Evolutionary conservation across 495 filamentous ascomycete genomes (phyloP), one percentile per base, ranked within the genome.

Genomic region (Penicillium flavigenum): DNA sequence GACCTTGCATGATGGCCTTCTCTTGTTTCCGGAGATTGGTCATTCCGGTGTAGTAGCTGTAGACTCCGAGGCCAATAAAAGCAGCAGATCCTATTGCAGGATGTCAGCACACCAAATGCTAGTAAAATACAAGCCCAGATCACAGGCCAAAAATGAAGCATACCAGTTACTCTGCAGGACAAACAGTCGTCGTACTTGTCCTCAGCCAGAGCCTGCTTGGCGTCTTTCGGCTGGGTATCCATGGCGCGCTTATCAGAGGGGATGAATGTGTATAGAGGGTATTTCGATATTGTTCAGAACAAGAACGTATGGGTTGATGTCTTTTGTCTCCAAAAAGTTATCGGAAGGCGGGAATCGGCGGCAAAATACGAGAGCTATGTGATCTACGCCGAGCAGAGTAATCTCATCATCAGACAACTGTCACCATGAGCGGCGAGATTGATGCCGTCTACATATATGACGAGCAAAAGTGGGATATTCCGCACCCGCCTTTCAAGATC

Each of bases 371-470:
- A 61, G 47, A 57, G 55, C 56, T 58, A 63, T 64, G 63, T 57
- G 64, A 65, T 66, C 63, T 57, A 29, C 29, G 29, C 29, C 46
- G 46, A 32, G 27, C 16, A 48, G 43, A 51, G 26, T 36, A n/a
- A 46, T 47, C 43, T 47, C 49, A 32, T 19, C 54, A 44, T 49
- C 56, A 63, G 59, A 54, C 56, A 65, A 67, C 66, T 61, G 47
- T 51, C 64, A 70, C 43, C 47, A 90, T 90, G 84, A 91, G 86
- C 81, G 85, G 88, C 75, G 85, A 88, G 70, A 88, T 98, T 66
- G 92, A 96, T 81, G 94, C 94, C 64, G 77, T 98, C 66, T 95
- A 97, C 81, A 91, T 98, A 69, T 96, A 87, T 72, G 91, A 97
- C 80, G 91, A 96, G 76, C 82, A 89, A 72, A 91, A 90, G 91